Evolutionary conservation across 768 basidiomycete genomes (phyloP).

Genomic region (Xerocomus brunneocitrinus): DNA sequence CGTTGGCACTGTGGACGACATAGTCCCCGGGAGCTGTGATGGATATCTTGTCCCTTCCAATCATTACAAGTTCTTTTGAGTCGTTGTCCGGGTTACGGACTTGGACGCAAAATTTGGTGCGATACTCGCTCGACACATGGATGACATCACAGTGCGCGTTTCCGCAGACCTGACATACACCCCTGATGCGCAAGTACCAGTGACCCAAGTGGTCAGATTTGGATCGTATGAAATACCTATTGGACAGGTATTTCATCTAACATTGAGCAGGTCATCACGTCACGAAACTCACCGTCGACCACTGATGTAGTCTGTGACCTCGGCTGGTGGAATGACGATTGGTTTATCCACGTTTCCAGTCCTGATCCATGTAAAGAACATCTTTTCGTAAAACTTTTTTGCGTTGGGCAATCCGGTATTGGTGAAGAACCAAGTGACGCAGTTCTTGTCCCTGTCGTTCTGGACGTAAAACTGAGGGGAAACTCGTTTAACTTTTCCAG

Average conservation of each 20-base stretch:
- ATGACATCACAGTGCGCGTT: not conserved
- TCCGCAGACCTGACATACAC: not conserved
- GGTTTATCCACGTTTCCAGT: not conserved
- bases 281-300: not conserved
- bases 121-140: too few relatives aligned
- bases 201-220: too few relatives aligned
- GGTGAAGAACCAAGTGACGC: not conserved
- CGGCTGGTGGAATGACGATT: not conserved
- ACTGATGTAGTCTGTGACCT: not conserved
- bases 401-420: not conserved
- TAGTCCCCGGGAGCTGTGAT: not conserved
- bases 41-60: too few relatives aligned
- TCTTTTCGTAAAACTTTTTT: not conserved
- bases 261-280: not conserved
- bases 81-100: too few relatives aligned
- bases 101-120: too few relatives aligned
- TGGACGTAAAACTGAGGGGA: not conserved
- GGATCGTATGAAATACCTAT: not conserved
- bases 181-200: too few relatives aligned
- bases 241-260: not conserved
- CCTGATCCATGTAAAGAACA: not conserved
- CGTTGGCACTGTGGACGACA: not conserved
- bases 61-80: too few relatives aligned
- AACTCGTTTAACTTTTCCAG: not conserved
- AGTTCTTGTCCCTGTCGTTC: not conserved